These are phyloP conservation scores for Catharanthus roseus DNA, from an alignment of 257 asterid genomes.

Conservation along the genomic window DNA sequence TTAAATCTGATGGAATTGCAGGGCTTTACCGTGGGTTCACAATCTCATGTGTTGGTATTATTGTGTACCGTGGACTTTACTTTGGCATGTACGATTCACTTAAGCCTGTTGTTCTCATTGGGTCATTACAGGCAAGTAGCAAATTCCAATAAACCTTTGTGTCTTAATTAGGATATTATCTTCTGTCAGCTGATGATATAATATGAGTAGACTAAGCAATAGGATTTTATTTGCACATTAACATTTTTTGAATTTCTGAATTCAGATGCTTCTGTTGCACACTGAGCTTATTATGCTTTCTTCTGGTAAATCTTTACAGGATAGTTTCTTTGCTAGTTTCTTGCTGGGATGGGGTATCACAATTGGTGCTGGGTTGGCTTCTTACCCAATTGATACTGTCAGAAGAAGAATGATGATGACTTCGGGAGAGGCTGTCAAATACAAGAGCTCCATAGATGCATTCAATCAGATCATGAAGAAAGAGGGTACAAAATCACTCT, in stretches of 20 bases:
- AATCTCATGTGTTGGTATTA: slow-evolving; percentile 67
- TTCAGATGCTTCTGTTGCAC: background rate
- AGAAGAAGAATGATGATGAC: slow-evolving; percentile 93
- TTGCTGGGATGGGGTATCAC: slow-evolving; percentile 78
- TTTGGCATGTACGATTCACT: slow-evolving; percentile 81
- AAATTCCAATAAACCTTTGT: slow-evolving; percentile 8
- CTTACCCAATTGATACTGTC: slow-evolving; percentile 73
- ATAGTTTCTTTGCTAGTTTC: slow-evolving; percentile 74
- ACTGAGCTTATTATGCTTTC: background rate
- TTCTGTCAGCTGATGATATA: background rate
- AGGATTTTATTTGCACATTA: too few species aligned
- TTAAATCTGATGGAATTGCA: slow-evolving; percentile 50
- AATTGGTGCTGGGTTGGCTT: slow-evolving; percentile 66
- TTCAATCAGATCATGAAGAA: slow-evolving; percentile 54
- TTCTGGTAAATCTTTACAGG: slow-evolving; percentile 34
- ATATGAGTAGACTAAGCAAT: background rate
- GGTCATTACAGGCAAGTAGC: slow-evolving; percentile 44
- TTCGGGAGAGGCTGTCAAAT: slow-evolving; percentile 76
- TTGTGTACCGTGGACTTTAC: slow-evolving; percentile 78
- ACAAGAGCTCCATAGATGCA: slow-evolving; percentile 57
- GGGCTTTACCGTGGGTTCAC: slow-evolving; percentile 82
- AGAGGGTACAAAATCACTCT: slow-evolving; percentile 63
- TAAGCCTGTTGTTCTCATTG: slow-evolving; percentile 60
- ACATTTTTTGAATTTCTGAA: background rate
- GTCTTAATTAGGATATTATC: background rate